Conservation (phyloP, 2,329 filamentous ascomycete species). For the Dendryphion nanum region DNA sequence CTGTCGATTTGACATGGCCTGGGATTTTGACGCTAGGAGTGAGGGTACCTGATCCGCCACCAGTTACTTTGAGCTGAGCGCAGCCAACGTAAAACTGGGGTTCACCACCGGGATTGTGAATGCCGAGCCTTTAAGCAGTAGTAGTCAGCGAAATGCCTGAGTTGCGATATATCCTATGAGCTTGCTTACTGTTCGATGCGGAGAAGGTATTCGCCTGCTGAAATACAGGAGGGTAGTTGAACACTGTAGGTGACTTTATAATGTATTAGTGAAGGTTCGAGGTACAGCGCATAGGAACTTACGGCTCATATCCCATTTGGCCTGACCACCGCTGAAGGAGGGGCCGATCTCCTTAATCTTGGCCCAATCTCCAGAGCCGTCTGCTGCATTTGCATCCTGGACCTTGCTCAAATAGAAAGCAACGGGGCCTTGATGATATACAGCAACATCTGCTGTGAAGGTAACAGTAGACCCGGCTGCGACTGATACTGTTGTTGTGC, state of each 20-base stretch:
- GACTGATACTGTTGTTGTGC: constrained; percentile 34
- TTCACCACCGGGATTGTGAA: constrained; percentile 41
- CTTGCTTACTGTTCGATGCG: constrained; percentile 51
- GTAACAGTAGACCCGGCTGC: constrained; percentile 34
- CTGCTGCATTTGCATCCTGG: constrained; percentile 26
- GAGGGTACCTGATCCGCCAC: constrained; percentile 26
- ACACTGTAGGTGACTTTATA: constrained; percentile 31
- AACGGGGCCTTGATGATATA: constrained; percentile 41
- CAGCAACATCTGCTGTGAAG: constrained; percentile 36
- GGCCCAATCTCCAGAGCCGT: constrained; percentile 39
- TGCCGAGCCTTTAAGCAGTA: no score
- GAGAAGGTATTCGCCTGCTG: constrained; percentile 48
- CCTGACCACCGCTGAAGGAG: constrained; percentile 32
- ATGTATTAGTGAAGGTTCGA: constrained; percentile 12
- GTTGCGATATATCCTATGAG: no score
- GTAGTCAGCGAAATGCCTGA: no score
- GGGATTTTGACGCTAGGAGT: constrained; percentile 32
- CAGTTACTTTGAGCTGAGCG: constrained; percentile 49
- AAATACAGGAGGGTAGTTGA: constrained; percentile 41
- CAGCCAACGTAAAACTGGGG: constrained; percentile 42
- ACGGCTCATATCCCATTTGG: constrained; percentile 33
- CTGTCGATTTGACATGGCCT: constrained; percentile 32
- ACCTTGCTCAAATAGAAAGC: constrained; percentile 41
- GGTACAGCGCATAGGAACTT: constrained; percentile 12
- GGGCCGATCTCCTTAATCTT: constrained; percentile 41